Percentiles rank a stretch among this genome's conserved stretches.
Conservation (phyloP, 108 stramenopile genomes). For the Seminavis robusta region DNA sequence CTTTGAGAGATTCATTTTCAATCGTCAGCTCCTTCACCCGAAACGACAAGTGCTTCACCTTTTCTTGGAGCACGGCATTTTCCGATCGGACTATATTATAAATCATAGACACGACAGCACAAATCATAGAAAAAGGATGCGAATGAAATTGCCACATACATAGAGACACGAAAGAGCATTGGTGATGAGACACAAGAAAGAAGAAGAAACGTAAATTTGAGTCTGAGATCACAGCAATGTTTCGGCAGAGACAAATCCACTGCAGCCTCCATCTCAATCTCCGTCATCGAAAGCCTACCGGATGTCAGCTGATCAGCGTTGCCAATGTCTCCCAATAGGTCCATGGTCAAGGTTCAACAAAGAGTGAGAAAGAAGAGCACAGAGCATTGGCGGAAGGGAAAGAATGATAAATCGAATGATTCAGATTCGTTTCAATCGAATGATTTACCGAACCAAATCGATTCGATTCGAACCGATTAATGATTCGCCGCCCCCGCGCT, state of each 20-base stretch:
- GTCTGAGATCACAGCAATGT: neutral
- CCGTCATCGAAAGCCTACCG: constrained; percentile 20
- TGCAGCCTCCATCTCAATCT: neutral
- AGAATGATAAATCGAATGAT: too few relatives aligned
- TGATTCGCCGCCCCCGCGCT: too few relatives aligned
- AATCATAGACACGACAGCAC: neutral
- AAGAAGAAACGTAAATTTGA: neutral
- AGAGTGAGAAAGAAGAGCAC: too few relatives aligned
- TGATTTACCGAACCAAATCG: too few relatives aligned
- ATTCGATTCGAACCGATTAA: too few relatives aligned
- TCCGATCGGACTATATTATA: constrained; percentile 53
- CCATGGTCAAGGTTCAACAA: too few relatives aligned
- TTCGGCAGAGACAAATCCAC: neutral
- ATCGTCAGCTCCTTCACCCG: constrained; percentile 49
- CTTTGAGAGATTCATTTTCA: constrained; percentile 65
- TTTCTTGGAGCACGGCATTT: constrained; percentile 68
- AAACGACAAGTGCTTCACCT: constrained; percentile 54
- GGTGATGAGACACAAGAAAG: neutral
- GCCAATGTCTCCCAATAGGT: constrained; percentile 79
- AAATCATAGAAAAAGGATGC: neutral
- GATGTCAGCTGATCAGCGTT: constrained; percentile 74
- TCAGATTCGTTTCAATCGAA: too few relatives aligned
- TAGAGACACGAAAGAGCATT: neutral
- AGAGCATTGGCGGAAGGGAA: too few relatives aligned
- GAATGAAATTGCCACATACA: neutral